Evolutionary conservation across 495 filamentous ascomycete species (phyloP).

Genomic region (Coniosporium apollinis): DNA sequence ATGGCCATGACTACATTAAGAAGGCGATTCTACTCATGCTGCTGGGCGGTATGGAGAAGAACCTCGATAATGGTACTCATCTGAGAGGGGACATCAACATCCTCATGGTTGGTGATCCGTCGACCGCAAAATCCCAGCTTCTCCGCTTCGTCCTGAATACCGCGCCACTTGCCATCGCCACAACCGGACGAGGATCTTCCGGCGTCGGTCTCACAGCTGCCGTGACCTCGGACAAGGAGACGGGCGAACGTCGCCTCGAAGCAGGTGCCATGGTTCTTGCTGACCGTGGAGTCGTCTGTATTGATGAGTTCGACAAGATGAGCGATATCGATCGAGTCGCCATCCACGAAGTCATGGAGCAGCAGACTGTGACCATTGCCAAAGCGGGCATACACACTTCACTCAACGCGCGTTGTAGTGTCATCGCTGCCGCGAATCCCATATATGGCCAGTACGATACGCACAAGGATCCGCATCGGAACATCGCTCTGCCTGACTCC

Average conservation of each 20-base stretch:
- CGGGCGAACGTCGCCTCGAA: slow-evolving; percentile 84
- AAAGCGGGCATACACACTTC: slow-evolving; percentile 98
- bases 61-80: slow-evolving; percentile 95
- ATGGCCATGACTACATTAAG: slow-evolving; percentile 95
- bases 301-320: slow-evolving; percentile 99
- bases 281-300: slow-evolving; percentile 94
- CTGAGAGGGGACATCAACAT: slow-evolving; percentile 98
- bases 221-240: slow-evolving; percentile 94
- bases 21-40: slow-evolving; percentile 95
- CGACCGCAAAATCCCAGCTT: slow-evolving; percentile 94
- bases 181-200: slow-evolving; percentile 91
- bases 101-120: slow-evolving; percentile 97
- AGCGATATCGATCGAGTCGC: slow-evolving; percentile 94
- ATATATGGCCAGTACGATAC: slow-evolving; percentile 98
- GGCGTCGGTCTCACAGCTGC: slow-evolving; percentile 96
- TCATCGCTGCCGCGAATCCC: slow-evolving; percentile 92
- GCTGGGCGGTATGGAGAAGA: slow-evolving; percentile 97
- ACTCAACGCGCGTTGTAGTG: slow-evolving; percentile 90
- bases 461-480: slow-evolving; percentile 95
- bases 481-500: slow-evolving; percentile 95
- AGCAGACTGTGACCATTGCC: slow-evolving; percentile 97
- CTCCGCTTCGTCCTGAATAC: slow-evolving; percentile 97
- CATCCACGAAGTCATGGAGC: slow-evolving; percentile 99
- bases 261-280: slow-evolving; percentile 98
- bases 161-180: slow-evolving; percentile 90